Evolutionary conservation across 805 yeast genomes (phyloP).

Genomic region (Cyberlindnera nakhonratchasimensis): DNA sequence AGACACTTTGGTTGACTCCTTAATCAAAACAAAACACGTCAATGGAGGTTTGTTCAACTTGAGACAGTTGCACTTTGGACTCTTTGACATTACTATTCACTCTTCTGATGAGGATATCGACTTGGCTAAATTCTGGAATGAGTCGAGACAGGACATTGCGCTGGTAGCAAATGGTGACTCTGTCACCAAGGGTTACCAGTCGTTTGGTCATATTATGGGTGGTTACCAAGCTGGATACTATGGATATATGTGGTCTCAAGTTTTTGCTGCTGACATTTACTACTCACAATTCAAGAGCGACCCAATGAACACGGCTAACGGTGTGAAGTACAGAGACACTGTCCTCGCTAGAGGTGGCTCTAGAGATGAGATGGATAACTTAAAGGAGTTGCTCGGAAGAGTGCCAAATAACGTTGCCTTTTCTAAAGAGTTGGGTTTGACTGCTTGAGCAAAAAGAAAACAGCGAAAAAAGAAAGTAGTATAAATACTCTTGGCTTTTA

Average conservation of each 20-base stretch:
- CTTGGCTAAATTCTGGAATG: constrained; percentile 59
- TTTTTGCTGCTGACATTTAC: constrained; percentile 80
- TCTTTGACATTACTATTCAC: constrained; percentile 74
- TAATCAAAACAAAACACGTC: constrained; percentile 66
- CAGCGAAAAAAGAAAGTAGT: too few relatives aligned
- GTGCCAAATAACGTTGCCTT: constrained; percentile 73
- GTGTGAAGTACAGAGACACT: constrained; percentile 65
- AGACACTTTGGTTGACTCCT: constrained; percentile 52
- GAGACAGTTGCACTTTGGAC: constrained; percentile 75
- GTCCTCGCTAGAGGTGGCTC: constrained; percentile 74
- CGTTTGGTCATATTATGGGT: constrained; percentile 75
- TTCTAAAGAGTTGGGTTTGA: constrained; percentile 58
- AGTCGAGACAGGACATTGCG: constrained; percentile 58
- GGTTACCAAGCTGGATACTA: constrained; percentile 86
- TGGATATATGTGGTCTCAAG: constrained; percentile 84
- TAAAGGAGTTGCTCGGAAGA: constrained; percentile 69
- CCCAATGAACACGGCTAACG: constrained; percentile 61
- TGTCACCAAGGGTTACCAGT: constrained; percentile 62
- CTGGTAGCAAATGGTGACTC: constrained; percentile 53
- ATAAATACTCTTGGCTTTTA: too few relatives aligned
- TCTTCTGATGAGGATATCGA: constrained; percentile 44
- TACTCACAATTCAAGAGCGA: constrained; percentile 62
- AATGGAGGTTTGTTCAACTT: constrained; percentile 69
- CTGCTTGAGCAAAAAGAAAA: background rate
- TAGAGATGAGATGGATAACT: constrained; percentile 60